Base-by-base conservation (phyloP, 2,329 filamentous ascomycete genomes). In the Byssoonygena ceratinophila region DNA sequence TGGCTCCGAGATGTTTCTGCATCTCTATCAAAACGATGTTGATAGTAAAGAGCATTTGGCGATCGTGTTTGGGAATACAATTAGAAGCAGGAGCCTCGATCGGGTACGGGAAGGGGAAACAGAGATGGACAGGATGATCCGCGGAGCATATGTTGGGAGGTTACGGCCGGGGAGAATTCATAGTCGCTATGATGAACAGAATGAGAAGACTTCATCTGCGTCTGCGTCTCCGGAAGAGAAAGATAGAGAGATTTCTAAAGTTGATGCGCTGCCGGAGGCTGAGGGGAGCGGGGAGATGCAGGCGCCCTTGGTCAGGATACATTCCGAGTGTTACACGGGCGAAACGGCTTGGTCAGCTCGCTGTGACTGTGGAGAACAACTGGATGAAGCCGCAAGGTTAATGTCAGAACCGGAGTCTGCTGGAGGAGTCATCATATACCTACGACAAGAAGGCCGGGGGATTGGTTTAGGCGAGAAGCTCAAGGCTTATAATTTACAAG, bases 271-370 rank as follows among this genome's bases (percentile, higher is more conserved):
- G 29, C 23, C 39, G 12, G 40, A 29, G 9, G 49, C 61, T 57
- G 41, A 31, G 18, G 31, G 16, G n/a, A 27, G 14, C 36, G n/a
- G 14, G 32, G n/a, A 48, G 14, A 23, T 29, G 31, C 27, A 52
- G 29, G 65, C 84, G 1, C 87, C 92, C 0, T 74, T 98, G 36
- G 91, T 98, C 44, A 80, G 92, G 53, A 98, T 98, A 64, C 92
- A 98, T 68, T 94, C 87, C 2, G 92, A 98, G 70, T 98, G 92
- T 72, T 98, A 98, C 69, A 98, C 92, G 0, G 92, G 92, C 54
- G 92, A 98, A 74, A 98, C 92, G 0, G 92, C 94, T 0, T 97
- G 92, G 92, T 96, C 90, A 6, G 91, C 92, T 32, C 83, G 92
- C 25, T 98, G 92, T 72, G 92, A 98, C 71, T 98, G 92, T 67